Base-by-base conservation (phyloP, 2,329 filamentous ascomycete species). In the Ophiostoma populinum region DNA sequence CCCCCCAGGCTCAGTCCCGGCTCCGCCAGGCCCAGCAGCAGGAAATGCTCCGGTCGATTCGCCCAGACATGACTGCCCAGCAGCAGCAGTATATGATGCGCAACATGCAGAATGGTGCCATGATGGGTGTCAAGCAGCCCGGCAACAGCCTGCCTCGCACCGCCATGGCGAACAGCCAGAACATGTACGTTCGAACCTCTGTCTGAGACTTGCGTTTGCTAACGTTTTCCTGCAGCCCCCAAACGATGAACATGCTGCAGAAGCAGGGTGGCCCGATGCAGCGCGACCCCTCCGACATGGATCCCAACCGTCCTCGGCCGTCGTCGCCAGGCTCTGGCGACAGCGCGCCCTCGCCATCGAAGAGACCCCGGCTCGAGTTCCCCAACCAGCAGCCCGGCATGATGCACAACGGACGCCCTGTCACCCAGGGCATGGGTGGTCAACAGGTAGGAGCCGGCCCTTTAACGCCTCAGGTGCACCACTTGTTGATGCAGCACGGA, bases 261-360 rank as follows among this genome's bases (percentile, higher is more conserved):
- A 73, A 80, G 49, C 75, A 75, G 45, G 47, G 46, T n/a, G 50
- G 47, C 38, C 75, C 80, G 52, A 92, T 93, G 80, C 80, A 87
- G 53, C 70, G 83, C 40, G 83, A 92, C 48, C 80, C 81, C 36
- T 87, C 82, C 12, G 75, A 78, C 42, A 83, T 90, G 70, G 83
- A 92, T 47, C 78, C 79, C 55, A 82, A 78, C 55, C 80, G 79
- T 40, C 75, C 77, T 43, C 73, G 85, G 40, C 77, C 83, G 19
- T 75, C 77, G 39, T 93, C 87, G 22, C 87, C 87, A 7, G 74
- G 75, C 34, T 77, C 78, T 24, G 76, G 75, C 36, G 86, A 94
- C 35, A 90, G 90, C 49, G 85, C 82, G 18, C 83, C 85, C 5
- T 95, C 87, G 21, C 87, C 87, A 2, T 87, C 80, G 43, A 95